phyloP scores from a whole-genome alignment of 139 green algal genomes.

The Micractinium conductrix region DNA sequence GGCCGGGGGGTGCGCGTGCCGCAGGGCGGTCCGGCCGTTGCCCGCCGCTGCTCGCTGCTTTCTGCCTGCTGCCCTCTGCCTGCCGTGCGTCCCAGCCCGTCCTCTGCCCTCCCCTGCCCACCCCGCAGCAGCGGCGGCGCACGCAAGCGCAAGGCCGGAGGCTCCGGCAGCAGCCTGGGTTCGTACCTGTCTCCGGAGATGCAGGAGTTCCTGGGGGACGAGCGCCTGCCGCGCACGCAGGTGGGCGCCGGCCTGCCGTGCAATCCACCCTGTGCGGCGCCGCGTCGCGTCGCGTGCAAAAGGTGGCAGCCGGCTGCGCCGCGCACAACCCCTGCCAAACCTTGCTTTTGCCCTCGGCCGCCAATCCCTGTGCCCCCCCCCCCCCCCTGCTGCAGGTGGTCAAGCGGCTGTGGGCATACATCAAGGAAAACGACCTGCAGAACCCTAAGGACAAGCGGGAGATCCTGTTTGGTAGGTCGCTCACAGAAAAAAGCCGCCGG shows the following conservation, averaged over 20 bases:
- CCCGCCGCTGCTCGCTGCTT: not conserved
- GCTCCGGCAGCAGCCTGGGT: constrained; percentile 9
- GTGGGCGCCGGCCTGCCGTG: not conserved
- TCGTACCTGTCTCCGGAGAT: constrained; percentile 59
- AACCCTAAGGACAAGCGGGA: constrained; percentile 69
- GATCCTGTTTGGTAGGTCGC: constrained; percentile 26
- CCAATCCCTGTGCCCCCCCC: too few species aligned
- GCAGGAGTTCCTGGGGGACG: constrained; percentile 64
- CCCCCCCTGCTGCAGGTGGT: too few species aligned
- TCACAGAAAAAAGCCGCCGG: too few species aligned
- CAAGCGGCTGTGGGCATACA: constrained; percentile 86
- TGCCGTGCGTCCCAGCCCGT: not conserved
- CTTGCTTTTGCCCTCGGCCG: too few species aligned
- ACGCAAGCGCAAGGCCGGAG: constrained; percentile 28
- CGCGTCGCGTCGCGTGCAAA: too few species aligned
- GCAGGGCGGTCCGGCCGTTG: not conserved
- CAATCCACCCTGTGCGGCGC: too few species aligned
- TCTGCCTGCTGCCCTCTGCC: not conserved
- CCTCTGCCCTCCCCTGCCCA: not conserved
- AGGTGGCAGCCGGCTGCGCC: too few species aligned
- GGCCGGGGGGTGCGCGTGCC: too few species aligned
- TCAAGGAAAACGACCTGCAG: constrained; percentile 83
- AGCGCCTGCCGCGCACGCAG: constrained; percentile 52
- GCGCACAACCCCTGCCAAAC: too few species aligned
- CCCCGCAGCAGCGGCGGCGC: not conserved